Conservation (phyloP, 2,329 filamentous ascomycete species). For the Exophiala sideris region DNA sequence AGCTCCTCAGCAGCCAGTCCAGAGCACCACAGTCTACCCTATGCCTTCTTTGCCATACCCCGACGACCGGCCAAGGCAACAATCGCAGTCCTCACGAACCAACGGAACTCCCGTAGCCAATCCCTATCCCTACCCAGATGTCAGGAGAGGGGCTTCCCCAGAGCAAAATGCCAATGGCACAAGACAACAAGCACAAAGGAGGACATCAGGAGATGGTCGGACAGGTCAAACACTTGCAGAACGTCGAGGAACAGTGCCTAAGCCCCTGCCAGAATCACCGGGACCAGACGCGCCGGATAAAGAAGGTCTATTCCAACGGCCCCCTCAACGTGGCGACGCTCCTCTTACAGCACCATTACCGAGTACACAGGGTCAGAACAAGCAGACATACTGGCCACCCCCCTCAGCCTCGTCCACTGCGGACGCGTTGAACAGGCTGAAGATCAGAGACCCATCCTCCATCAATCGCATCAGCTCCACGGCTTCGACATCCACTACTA, state of each 20-base stretch:
- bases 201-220: conserved; percentile 48
- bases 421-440: conserved; percentile 38
- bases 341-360: conserved; percentile 41
- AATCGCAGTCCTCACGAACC: conserved; percentile 13
- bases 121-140: conserved; percentile 47
- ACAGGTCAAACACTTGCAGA: conserved; percentile 68
- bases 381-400: conserved; percentile 63
- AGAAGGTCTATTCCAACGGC: conserved; percentile 74
- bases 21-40: conserved; percentile 60
- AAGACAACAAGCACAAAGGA: conserved; percentile 37
- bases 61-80: conserved; percentile 56
- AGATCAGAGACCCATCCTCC: conserved; percentile 51
- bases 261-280: conserved; percentile 77
- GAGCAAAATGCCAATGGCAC: conserved; percentile 18
- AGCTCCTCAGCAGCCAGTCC: conserved; percentile 48
- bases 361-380: conserved; percentile 59
- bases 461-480: conserved; percentile 70
- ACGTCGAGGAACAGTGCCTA: conserved; percentile 72
- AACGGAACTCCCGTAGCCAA: conserved; percentile 38
- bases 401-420: conserved; percentile 36
- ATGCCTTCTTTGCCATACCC: conserved; percentile 72
- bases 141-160: conserved; percentile 28
- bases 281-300: conserved; percentile 72
- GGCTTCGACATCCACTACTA: conserved; percentile 88
- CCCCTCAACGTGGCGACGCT: conserved; percentile 39